These are phyloP conservation scores for Danielozyma ontarioensis DNA, from an alignment of 805 yeast species.

Conservation along the genomic window DNA sequence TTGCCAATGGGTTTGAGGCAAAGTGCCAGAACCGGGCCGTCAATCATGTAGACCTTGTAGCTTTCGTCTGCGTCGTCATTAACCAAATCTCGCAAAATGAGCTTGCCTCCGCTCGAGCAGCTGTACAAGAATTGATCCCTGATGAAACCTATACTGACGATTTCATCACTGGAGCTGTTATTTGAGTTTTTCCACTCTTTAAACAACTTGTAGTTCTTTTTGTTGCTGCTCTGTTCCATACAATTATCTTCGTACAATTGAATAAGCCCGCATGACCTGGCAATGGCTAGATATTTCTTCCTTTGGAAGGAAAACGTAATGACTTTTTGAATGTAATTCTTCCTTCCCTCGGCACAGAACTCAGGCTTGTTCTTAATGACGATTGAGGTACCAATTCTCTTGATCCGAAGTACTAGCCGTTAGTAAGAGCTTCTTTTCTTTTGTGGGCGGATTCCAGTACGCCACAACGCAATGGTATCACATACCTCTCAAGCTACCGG, in stretches of 20 bases:
- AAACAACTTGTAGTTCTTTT: conserved; percentile 13
- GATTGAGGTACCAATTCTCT: conserved; percentile 4
- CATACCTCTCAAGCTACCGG: conserved; percentile 16
- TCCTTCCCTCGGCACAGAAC: conserved; percentile 8
- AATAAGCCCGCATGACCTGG: conserved; percentile 21
- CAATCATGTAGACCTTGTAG: conserved; percentile 19
- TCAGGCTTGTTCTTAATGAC: conserved; percentile 10
- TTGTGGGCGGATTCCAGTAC: conserved; percentile 10
- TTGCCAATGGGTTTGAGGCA: conserved; percentile 7
- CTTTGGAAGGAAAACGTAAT: conserved; percentile 14
- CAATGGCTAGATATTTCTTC: conserved; percentile 18
- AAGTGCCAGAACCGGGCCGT: conserved; percentile 19
- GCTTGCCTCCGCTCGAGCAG: conserved; percentile 29
- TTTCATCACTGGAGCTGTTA: conserved; percentile 14
- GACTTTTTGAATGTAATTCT: conserved; percentile 17
- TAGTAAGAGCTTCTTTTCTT: conserved; percentile 6
- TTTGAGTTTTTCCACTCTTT: conserved; percentile 31
- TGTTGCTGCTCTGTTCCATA: background rate
- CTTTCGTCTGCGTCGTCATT: conserved; percentile 30
- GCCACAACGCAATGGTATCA: too few species aligned
- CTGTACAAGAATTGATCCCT: conserved; percentile 24
- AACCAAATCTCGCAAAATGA: conserved; percentile 29
- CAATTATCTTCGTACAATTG: conserved; percentile 20
- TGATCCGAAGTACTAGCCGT: conserved; percentile 14
- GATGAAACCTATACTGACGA: conserved; percentile 21